phyloP scores from a whole-genome alignment of 176 grass and related monocot species.

The Hordeum marinum region DNA sequence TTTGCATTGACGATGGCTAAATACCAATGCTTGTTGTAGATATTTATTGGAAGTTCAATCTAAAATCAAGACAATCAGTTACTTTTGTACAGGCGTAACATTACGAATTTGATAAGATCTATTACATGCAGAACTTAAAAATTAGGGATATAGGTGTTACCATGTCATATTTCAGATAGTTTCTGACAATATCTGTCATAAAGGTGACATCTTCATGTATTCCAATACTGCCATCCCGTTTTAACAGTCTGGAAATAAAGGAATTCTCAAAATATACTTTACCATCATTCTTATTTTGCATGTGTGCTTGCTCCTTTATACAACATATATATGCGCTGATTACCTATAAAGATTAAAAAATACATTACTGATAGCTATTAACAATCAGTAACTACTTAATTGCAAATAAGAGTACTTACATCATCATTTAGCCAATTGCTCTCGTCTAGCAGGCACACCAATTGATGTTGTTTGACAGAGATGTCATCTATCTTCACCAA shows the following conservation, averaged over 20 bases:
- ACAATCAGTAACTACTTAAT: not conserved
- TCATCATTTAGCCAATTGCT: not conserved
- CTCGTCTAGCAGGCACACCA: no score
- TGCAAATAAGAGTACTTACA: not conserved
- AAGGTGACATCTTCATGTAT: not conserved
- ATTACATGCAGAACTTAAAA: not conserved
- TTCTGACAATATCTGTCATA: not conserved
- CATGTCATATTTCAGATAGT: not conserved
- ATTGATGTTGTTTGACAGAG: not conserved
- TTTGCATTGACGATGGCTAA: not conserved
- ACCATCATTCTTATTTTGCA: not conserved
- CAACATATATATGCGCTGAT: not conserved
- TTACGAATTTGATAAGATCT: not conserved
- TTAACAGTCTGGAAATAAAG: not conserved
- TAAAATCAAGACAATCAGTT: not conserved
- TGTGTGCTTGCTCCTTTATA: not conserved
- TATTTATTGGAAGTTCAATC: not conserved
- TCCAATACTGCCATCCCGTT: not conserved
- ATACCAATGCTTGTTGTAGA: not conserved
- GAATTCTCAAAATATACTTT: not conserved
- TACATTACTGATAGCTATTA: not conserved
- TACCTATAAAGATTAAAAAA: not conserved
- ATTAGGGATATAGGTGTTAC: not conserved
- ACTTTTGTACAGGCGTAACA: not conserved
- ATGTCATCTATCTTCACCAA: not conserved